phyloP scores from a whole-genome alignment of 257 asterid genomes.

The Nyctanthes arbortristis region DNA sequence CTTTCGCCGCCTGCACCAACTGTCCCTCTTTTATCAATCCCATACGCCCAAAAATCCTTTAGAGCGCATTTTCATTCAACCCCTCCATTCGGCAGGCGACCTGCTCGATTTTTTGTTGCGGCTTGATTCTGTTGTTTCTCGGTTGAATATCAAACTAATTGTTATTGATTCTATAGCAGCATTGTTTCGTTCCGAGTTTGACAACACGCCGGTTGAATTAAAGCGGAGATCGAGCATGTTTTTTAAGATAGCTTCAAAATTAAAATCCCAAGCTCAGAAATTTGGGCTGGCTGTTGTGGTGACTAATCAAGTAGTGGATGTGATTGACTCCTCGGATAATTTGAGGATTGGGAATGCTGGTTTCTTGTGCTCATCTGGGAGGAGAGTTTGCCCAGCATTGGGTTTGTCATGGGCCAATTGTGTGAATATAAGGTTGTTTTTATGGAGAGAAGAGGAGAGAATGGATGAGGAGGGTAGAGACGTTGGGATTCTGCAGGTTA shows the following conservation, averaged over 20 bases:
- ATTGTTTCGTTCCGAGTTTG: conserved; percentile 76
- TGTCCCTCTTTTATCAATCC: conserved; percentile 39
- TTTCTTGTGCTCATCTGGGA: conserved; percentile 60
- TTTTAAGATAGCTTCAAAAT: conserved; percentile 70
- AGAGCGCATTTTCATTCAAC: conserved; percentile 51
- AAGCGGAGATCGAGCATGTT: conserved; percentile 65
- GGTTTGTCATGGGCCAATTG: conserved; percentile 97
- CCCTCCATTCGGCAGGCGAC: conserved; percentile 70
- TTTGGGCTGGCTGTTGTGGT: conserved; percentile 80
- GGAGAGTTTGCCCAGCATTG: conserved; percentile 76
- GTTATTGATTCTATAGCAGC: conserved; percentile 89
- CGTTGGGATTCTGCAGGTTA: conserved; percentile 28
- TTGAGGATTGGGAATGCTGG: conserved; percentile 61
- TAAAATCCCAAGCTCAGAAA: conserved; percentile 55
- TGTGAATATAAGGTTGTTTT: conserved; percentile 73
- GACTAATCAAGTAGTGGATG: conserved; percentile 86
- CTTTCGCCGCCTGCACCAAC: conserved; percentile 73
- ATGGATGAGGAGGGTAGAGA: conserved; percentile 34
- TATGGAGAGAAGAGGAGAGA: conserved; percentile 68
- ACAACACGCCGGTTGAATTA: conserved; percentile 60
- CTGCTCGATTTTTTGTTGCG: conserved; percentile 88
- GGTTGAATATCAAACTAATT: conserved; percentile 51
- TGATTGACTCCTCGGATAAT: conserved; percentile 46
- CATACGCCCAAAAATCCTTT: conserved; percentile 46
- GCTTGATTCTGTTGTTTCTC: conserved; percentile 47